These are phyloP conservation scores for Tetrahymena elliotti DNA, from an alignment of 73 alveolate genomes.

Conservation along the genomic window DNA sequence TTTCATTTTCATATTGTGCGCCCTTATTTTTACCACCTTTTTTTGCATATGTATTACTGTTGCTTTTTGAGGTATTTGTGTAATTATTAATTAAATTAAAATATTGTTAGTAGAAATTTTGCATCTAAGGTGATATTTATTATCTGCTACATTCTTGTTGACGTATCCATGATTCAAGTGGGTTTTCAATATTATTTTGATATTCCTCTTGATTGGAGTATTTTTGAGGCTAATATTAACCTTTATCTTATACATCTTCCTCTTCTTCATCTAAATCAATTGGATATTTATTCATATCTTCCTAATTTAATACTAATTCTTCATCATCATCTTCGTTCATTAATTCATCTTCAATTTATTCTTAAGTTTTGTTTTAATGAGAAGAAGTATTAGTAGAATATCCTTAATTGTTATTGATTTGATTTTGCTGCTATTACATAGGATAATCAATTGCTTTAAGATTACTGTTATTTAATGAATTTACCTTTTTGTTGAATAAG, in stretches of 20 bases:
- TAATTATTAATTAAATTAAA: background rate
- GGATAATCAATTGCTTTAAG: background rate
- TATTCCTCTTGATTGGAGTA: background rate
- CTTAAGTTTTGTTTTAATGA: background rate
- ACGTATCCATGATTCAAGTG: background rate
- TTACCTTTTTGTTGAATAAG: background rate
- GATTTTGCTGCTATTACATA: background rate
- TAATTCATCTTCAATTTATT: background rate
- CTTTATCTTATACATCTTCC: background rate
- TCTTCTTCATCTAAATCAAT: background rate
- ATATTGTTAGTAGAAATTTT: background rate
- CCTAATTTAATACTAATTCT: background rate
- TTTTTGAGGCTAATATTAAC: background rate
- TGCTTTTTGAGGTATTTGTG: background rate
- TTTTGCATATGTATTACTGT: background rate
- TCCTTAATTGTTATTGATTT: background rate
- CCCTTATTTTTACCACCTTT: background rate
- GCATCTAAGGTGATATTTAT: background rate
- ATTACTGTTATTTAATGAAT: background rate
- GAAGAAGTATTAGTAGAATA: background rate
- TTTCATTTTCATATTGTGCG: background rate
- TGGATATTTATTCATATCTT: background rate
- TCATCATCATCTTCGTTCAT: background rate
- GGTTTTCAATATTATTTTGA: background rate
- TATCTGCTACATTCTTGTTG: background rate